phyloP scores from a whole-genome alignment of 805 yeast species.

The Cyberlindnera samutprakarnensis region DNA sequence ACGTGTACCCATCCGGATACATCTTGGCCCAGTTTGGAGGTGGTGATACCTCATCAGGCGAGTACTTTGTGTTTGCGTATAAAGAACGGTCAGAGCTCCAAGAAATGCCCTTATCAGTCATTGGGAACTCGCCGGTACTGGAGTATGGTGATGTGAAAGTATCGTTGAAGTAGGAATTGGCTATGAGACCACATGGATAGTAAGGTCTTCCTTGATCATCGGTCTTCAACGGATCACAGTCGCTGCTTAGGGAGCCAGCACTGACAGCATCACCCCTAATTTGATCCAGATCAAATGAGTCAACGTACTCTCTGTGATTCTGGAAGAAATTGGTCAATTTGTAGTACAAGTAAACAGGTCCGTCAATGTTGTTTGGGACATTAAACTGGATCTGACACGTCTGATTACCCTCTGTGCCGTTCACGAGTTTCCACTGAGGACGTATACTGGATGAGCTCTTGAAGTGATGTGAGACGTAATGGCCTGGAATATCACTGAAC shows the following conservation, averaged over 20 bases:
- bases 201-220: constrained; percentile 48
- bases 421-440: constrained; percentile 59
- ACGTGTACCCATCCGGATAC: constrained; percentile 88
- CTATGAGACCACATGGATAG: constrained; percentile 94
- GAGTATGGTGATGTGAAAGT: constrained; percentile 51
- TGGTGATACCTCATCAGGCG: constrained; percentile 68
- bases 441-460: constrained; percentile 23
- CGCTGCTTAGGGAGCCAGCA: constrained; percentile 38
- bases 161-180: constrained; percentile 89
- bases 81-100: constrained; percentile 75
- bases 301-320: constrained; percentile 91
- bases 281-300: constrained; percentile 75
- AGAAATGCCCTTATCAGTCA: constrained; percentile 54
- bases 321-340: constrained; percentile 86
- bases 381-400: constrained; percentile 66
- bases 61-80: constrained; percentile 67
- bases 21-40: constrained; percentile 84
- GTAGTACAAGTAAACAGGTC: constrained; percentile 75
- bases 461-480: constrained; percentile 57
- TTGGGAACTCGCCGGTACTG: constrained; percentile 9
- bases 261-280: constrained; percentile 67
- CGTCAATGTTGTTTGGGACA: constrained; percentile 60
- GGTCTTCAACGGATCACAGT: constrained; percentile 58
- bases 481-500: constrained; percentile 48
- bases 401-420: constrained; percentile 29